These are phyloP conservation scores for Vicia faba DNA, from an alignment of 306 rosid species.

Conservation along the genomic window DNA sequence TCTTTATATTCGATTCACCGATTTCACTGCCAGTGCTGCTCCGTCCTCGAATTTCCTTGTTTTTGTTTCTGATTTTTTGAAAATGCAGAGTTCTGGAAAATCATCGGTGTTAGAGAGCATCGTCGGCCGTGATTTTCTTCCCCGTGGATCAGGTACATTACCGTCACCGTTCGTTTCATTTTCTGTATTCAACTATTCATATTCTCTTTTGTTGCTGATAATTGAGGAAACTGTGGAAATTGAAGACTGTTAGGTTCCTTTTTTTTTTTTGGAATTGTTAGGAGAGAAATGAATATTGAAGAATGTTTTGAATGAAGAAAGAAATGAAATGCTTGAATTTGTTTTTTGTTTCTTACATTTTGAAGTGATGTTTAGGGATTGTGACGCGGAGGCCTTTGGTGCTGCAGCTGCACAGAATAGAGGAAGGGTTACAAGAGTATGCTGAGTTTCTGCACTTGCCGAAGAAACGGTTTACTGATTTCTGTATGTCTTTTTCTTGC, in stretches of 20 bases:
- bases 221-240: conserved; percentile 7
- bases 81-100: conserved; percentile 78
- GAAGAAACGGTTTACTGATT: conserved; percentile 61
- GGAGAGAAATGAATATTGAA: background rate
- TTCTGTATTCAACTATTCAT: background rate
- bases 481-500: conserved; percentile 54
- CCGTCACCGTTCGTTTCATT: background rate
- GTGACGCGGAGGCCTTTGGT: conserved; percentile 95
- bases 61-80: background rate
- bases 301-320: conserved; percentile 5
- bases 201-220: conserved; percentile 30
- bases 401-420: conserved; percentile 72
- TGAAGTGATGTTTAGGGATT: conserved; percentile 62
- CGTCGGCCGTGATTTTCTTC: conserved; percentile 91
- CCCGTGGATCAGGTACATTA: conserved; percentile 75
- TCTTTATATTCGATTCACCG: background rate
- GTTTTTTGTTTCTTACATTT: conserved; percentile 26
- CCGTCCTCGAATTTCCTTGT: background rate
- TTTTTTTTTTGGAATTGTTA: background rate
- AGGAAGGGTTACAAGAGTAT: conserved; percentile 60
- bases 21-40: background rate
- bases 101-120: conserved; percentile 81
- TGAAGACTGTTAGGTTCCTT: background rate
- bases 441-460: conserved; percentile 85
- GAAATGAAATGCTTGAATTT: conserved; percentile 8